These are phyloP conservation scores for Calonectria hawksworthii DNA, from an alignment of 2,329 filamentous ascomycete genomes.

Conservation along the genomic window DNA sequence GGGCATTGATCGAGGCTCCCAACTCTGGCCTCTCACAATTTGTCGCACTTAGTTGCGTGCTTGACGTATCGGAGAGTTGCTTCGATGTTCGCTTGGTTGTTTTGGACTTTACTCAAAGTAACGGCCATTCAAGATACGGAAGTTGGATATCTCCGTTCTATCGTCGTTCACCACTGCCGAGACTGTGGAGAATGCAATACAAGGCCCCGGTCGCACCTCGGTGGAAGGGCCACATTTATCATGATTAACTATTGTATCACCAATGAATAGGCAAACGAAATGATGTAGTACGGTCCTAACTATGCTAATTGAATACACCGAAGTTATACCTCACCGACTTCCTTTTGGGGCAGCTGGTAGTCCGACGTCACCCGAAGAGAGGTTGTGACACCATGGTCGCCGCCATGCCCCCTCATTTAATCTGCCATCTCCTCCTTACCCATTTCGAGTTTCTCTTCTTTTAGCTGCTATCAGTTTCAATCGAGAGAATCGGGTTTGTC, in stretches of 20 bases:
- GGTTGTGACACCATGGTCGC: not conserved
- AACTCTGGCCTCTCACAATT: not conserved
- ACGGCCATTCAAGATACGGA: no score
- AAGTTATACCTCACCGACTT: not conserved
- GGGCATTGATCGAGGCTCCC: not conserved
- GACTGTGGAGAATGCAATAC: not conserved
- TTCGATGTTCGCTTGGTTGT: not conserved
- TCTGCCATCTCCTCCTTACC: not conserved
- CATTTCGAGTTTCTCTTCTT: no score
- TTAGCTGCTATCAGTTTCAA: no score
- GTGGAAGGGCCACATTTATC: not conserved
- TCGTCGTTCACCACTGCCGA: not conserved
- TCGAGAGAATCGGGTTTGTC: not conserved
- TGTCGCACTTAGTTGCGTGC: not conserved
- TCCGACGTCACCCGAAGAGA: not conserved
- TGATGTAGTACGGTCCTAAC: not conserved
- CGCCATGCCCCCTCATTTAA: not conserved
- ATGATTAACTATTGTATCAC: not conserved
- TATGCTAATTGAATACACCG: not conserved
- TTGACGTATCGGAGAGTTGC: not conserved
- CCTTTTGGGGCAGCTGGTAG: not conserved
- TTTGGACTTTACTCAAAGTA: not conserved
- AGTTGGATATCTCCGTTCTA: not conserved
- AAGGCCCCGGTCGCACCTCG: not conserved
- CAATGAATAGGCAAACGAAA: not conserved